phyloP scores from a whole-genome alignment of 139 green algal species.

The Axilococcus clingmanii region DNA sequence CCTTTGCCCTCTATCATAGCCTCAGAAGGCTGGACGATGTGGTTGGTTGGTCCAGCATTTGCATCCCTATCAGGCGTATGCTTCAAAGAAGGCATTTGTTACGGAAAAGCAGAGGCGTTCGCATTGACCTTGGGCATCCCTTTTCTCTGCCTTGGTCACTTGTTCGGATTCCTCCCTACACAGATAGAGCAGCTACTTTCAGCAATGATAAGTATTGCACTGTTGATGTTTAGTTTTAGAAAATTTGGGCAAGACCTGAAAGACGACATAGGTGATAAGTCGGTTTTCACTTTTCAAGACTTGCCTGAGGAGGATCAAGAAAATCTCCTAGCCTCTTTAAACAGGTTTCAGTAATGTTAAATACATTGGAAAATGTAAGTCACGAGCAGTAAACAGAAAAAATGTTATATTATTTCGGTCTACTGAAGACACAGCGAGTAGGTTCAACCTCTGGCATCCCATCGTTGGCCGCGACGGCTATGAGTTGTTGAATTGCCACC shows the following conservation, averaged over 20 bases:
- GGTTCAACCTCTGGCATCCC: no score
- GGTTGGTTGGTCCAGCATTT: slow-evolving; percentile 83
- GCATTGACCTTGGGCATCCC: slow-evolving; percentile 62
- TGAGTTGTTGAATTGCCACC: no score
- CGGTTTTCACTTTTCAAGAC: slow-evolving; percentile 50
- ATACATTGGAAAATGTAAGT: no score
- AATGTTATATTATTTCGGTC: no score
- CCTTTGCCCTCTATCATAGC: slow-evolving; percentile 51
- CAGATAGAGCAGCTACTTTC: slow-evolving; percentile 24
- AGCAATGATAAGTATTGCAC: slow-evolving; percentile 17
- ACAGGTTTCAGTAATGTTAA: background rate
- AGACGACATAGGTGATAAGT: slow-evolving; percentile 93
- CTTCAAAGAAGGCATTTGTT: slow-evolving; percentile 86
- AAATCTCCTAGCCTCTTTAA: slow-evolving; percentile 1
- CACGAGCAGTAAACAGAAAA: no score
- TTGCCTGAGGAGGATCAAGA: slow-evolving; percentile 11
- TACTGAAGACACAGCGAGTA: no score
- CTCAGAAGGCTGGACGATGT: slow-evolving; percentile 56
- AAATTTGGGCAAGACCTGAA: slow-evolving; percentile 87
- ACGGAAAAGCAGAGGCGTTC: slow-evolving; percentile 65
- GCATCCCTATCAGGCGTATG: slow-evolving; percentile 80
- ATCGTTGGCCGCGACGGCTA: no score
- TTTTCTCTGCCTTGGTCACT: slow-evolving; percentile 25
- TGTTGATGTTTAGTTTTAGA: slow-evolving; percentile 60
- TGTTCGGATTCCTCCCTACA: slow-evolving; percentile 20